Evolutionary conservation across 768 basidiomycete genomes (phyloP), one percentile per base, ranked within the genome.

Genomic region (Rhodotorula babjevae): DNA sequence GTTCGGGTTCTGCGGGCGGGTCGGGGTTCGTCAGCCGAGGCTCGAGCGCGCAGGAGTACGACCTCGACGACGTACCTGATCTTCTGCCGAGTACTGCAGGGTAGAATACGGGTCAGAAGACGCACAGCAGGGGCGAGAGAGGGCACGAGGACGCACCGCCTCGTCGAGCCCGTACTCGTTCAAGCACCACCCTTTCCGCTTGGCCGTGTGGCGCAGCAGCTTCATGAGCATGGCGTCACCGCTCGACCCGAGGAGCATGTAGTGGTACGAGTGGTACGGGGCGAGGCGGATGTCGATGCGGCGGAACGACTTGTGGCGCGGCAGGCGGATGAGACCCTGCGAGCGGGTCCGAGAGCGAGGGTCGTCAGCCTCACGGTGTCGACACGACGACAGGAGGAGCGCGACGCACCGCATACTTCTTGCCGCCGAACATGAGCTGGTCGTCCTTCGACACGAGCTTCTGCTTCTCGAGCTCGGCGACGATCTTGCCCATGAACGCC

Each of bases 101-200:
- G 50, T 1, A 23, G 23, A 5, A n/a, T 1, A 11, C n/a, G 14
- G 12, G 50, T 52, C 50, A 52, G 50, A 5, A 25, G 27, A 5
- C 9, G 36, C 27, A 27, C 44, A 15, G 14, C 44, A 7, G 27
- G 9, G 11, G 7, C 50, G 27, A 11, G 7, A 2, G 61, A 31
- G 12, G 7, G 14, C 3, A 42, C 47, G 47, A 55, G 12, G 40
- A 16, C 67, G 23, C 47, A 69, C 68, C 53, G 61, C 61, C 4
- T 73, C 47, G 9, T 72, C 76, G 66, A 76, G 66, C 23, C 76
- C 76, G 60, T 71, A 74, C 55, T 76, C 76, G 50, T 71, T 73
- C 59, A 76, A 19, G 36, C 67, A 69, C 40, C 62, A 42, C 18
- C 73, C 74, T 68, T 71, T 66, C 44, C 40, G 27, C 61, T 69